Evolutionary conservation across 2,329 filamentous ascomycete species (phyloP).

Genomic region (Penicillium occitanis): DNA sequence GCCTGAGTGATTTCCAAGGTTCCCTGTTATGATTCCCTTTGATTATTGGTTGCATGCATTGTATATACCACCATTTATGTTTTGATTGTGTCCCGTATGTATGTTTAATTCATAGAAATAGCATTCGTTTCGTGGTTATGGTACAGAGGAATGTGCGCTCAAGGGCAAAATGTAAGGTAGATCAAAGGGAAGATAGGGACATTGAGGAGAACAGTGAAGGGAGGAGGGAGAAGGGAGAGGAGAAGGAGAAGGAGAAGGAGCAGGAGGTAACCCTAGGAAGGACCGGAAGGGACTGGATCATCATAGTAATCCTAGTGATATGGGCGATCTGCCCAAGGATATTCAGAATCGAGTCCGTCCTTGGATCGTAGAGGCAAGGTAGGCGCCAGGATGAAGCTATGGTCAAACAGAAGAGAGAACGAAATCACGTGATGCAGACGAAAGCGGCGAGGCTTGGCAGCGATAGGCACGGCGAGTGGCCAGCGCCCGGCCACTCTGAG

Average conservation of each 20-base stretch:
- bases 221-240: background rate
- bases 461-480: background rate
- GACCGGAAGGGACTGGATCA: background rate
- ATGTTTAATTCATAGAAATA: background rate
- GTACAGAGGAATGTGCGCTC: background rate
- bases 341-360: background rate
- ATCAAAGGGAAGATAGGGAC: background rate
- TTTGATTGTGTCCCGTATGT: background rate
- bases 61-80: background rate
- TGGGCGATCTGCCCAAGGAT: too few species aligned
- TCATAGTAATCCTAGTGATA: background rate
- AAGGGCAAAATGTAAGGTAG: background rate
- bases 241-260: too few species aligned
- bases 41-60: background rate
- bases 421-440: constrained; percentile 9
- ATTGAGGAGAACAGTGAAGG: background rate
- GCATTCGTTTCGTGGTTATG: background rate
- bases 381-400: background rate
- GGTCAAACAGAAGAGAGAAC: background rate
- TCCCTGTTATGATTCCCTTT: background rate
- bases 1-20: background rate
- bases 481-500: background rate
- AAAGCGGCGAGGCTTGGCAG: constrained; percentile 12
- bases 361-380: constrained; percentile 3
- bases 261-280: background rate